Evolutionary conservation across 176 grass and related monocot species (phyloP).

Genomic region (Phoenix dactylifera): DNA sequence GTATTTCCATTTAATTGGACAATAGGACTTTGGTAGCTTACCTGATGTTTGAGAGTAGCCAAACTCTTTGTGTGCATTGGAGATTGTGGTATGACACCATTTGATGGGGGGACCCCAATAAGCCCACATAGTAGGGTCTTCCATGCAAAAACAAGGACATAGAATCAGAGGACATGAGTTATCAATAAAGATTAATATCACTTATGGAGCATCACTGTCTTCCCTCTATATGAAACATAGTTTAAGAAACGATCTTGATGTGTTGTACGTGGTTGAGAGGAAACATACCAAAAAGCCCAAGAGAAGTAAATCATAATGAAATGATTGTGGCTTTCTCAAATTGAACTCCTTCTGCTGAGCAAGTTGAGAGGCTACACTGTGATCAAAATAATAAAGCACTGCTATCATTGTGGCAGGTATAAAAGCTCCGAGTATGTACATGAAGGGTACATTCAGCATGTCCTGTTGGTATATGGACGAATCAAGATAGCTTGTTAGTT

Average conservation of each 20-base stretch:
- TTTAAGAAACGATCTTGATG: too few relatives aligned
- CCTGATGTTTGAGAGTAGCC: slow-evolving; percentile 97
- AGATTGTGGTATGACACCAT: slow-evolving; percentile 97
- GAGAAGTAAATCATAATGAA: slow-evolving; percentile 97
- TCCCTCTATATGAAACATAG: too few relatives aligned
- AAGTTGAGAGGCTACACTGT: slow-evolving; percentile 95
- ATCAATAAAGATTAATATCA: too few relatives aligned
- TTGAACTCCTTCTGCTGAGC: slow-evolving; percentile 97
- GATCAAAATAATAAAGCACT: slow-evolving; percentile 96
- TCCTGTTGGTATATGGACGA: slow-evolving; percentile 35
- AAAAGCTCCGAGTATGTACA: slow-evolving; percentile 92
- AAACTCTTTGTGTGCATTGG: slow-evolving; percentile 99
- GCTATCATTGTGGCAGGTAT: slow-evolving; percentile 99
- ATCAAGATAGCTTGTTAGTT: neutral
- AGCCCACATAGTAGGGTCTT: slow-evolving; percentile 95
- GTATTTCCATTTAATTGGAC: too few relatives aligned
- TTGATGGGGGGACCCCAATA: slow-evolving; percentile 88
- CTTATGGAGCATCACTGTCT: too few relatives aligned
- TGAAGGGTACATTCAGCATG: slow-evolving; percentile 72
- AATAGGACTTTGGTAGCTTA: slow-evolving; percentile 16
- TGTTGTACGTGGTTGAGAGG: neutral
- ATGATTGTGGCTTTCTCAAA: slow-evolving; percentile 88
- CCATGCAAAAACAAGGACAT: slow-evolving; percentile 10
- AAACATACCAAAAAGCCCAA: slow-evolving; percentile 80
- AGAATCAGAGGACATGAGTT: neutral